Percentiles rank a stretch among this genome's conserved stretches.
phyloP scores from a whole-genome alignment of 2,329 filamentous ascomycete genomes.

The Annulohypoxylon truncatum region DNA sequence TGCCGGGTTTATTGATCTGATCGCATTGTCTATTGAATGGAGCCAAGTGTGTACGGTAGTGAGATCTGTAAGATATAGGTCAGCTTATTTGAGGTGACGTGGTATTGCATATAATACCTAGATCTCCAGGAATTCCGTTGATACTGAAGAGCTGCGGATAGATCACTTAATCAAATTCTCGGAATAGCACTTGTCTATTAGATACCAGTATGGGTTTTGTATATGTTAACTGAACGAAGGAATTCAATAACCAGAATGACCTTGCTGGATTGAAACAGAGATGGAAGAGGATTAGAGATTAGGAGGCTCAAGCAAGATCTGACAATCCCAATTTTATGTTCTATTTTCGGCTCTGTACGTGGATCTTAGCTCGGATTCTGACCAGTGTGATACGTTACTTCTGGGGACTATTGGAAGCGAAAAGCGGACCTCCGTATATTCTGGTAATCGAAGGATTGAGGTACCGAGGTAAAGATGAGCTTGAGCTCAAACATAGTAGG shows the following conservation, averaged over 20 bases:
- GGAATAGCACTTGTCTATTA: neutral
- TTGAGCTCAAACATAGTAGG: too few species aligned
- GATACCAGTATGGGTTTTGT: neutral
- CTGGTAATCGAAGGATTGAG: neutral
- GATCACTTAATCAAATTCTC: neutral
- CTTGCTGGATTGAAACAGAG: neutral
- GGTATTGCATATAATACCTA: conserved; percentile 7
- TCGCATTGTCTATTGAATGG: conserved; percentile 6
- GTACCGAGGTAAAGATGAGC: neutral
- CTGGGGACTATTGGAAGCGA: neutral
- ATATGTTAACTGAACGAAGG: neutral
- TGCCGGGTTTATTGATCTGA: neutral
- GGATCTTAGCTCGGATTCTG: neutral
- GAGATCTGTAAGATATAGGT: conserved; percentile 1
- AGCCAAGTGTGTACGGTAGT: neutral
- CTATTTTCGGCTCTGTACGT: neutral
- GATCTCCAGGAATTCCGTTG: neutral
- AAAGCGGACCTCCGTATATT: neutral
- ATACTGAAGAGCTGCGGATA: neutral
- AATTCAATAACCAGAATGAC: neutral
- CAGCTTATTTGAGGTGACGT: conserved; percentile 20
- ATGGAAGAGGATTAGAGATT: neutral
- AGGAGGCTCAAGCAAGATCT: conserved; percentile 9
- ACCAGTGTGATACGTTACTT: neutral
- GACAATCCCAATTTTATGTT: conserved; percentile 12